Conservation (phyloP, 75 land plant species). For the Pinus tabuliformis region DNA sequence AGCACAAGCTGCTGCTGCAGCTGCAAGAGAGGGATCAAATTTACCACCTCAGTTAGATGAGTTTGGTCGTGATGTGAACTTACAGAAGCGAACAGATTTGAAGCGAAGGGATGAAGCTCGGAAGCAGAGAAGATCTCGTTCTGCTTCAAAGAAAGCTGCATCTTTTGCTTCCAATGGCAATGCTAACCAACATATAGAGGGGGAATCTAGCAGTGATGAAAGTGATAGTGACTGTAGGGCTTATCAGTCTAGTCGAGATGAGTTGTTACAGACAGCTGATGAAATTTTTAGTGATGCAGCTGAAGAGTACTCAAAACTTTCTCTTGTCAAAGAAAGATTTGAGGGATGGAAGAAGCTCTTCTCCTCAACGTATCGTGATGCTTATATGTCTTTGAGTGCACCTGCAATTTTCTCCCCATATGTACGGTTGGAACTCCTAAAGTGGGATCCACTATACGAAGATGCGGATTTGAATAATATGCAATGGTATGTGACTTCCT, state of each 20-base stretch:
- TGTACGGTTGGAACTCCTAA: slow-evolving; percentile 90
- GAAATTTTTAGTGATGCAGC: slow-evolving; percentile 84
- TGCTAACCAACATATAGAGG: slow-evolving; percentile 49
- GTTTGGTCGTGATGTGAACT: slow-evolving; percentile 85
- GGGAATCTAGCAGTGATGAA: slow-evolving; percentile 89
- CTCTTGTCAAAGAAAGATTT: slow-evolving; percentile 70
- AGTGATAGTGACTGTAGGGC: slow-evolving; percentile 86
- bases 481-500: slow-evolving; percentile 57
- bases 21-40: slow-evolving; percentile 35
- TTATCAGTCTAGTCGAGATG: slow-evolving; percentile 55
- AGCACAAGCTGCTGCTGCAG: slow-evolving; percentile 48
- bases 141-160: slow-evolving; percentile 40
- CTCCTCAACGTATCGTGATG: slow-evolving; percentile 70
- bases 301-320: slow-evolving; percentile 77
- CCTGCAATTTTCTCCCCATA: slow-evolving; percentile 91
- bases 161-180: slow-evolving; percentile 13
- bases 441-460: slow-evolving; percentile 94
- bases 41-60: slow-evolving; percentile 75
- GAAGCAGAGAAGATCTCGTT: slow-evolving; percentile 43
- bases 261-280: slow-evolving; percentile 67
- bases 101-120: slow-evolving; percentile 66
- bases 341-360: slow-evolving; percentile 78
- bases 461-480: slow-evolving; percentile 68
- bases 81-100: slow-evolving; percentile 68
- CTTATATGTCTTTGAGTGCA: slow-evolving; percentile 83